Percentiles rank a stretch among this genome's conserved stretches.
Evolutionary conservation across 1,139 yeast species (phyloP).

Genomic region (Yamadazyma dendronema): DNA sequence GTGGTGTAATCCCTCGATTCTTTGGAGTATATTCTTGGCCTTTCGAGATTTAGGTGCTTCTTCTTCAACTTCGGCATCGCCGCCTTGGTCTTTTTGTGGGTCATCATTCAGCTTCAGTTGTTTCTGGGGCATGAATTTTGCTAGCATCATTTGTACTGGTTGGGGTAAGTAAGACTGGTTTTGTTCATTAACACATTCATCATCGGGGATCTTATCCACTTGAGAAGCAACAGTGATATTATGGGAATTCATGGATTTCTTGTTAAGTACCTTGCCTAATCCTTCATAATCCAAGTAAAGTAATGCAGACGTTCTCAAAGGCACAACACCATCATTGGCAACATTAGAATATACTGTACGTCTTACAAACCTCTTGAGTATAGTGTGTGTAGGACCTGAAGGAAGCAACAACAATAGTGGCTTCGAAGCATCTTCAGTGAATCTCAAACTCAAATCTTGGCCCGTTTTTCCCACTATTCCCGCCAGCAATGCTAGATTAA

Average conservation of each 20-base stretch:
- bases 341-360: slow-evolving; percentile 80
- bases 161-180: slow-evolving; percentile 26
- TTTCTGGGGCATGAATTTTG: slow-evolving; percentile 47
- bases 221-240: slow-evolving; percentile 8
- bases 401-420: slow-evolving; percentile 79
- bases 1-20: slow-evolving; percentile 49
- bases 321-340: slow-evolving; percentile 91
- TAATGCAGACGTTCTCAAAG: slow-evolving; percentile 81
- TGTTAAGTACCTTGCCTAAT: slow-evolving; percentile 41
- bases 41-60: slow-evolving; percentile 8
- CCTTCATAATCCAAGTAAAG: slow-evolving; percentile 62
- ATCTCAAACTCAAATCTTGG: slow-evolving; percentile 74
- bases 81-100: slow-evolving; percentile 1
- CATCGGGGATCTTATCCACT: slow-evolving; percentile 20
- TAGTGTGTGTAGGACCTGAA: slow-evolving; percentile 73
- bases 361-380: slow-evolving; percentile 59
- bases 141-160: slow-evolving; percentile 44
- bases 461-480: slow-evolving; percentile 96
- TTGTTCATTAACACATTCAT: slow-evolving; percentile 12
- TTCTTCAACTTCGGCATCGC: slow-evolving; percentile 13
- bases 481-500: slow-evolving; percentile 77
- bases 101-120: slow-evolving; percentile 18
- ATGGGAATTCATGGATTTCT: slow-evolving; percentile 11
- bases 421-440: slow-evolving; percentile 33
- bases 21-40: slow-evolving; percentile 9